Evolutionary conservation across 2,329 filamentous ascomycete genomes (phyloP).

Genomic region (Tolypocladium nubicola): DNA sequence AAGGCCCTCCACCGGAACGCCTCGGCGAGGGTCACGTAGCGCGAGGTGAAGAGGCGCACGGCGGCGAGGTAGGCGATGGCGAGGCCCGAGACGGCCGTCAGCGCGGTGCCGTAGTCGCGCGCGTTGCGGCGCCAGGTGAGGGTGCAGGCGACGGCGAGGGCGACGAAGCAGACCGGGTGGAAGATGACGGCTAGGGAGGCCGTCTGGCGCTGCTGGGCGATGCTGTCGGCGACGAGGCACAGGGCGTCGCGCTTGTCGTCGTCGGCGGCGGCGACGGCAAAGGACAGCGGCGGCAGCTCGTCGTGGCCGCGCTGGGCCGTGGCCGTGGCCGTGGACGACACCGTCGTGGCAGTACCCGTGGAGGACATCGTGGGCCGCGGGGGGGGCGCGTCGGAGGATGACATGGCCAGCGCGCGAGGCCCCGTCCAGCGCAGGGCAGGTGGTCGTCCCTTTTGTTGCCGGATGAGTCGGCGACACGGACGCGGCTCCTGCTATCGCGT

Average conservation of each 20-base stretch:
- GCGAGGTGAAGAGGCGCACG: constrained; percentile 48
- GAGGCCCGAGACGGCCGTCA: constrained; percentile 46
- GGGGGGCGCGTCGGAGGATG: neutral
- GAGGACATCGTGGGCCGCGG: neutral
- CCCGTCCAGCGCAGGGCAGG: neutral
- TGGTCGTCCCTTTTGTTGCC: neutral
- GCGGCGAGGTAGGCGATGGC: constrained; percentile 51
- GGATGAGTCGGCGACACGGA: neutral
- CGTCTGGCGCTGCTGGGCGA: constrained; percentile 69
- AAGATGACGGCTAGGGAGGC: constrained; percentile 54
- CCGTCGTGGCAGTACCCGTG: neutral
- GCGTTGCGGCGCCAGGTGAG: constrained; percentile 26
- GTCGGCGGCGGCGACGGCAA: constrained; percentile 39
- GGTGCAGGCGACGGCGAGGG: constrained; percentile 28
- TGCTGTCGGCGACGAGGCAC: constrained; percentile 65
- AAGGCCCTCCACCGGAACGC: constrained; percentile 53
- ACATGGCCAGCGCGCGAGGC: neutral
- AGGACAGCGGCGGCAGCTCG: constrained; percentile 49
- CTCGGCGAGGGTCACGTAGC: constrained; percentile 56
- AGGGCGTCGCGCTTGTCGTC: constrained; percentile 57
- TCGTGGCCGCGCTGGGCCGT: neutral
- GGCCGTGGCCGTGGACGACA: neutral
- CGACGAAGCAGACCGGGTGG: constrained; percentile 42
- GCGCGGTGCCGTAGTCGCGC: constrained; percentile 42
- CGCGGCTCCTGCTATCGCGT: neutral